Base-by-base conservation (phyloP, 305 asterid species). In the Rubia peregrina region DNA sequence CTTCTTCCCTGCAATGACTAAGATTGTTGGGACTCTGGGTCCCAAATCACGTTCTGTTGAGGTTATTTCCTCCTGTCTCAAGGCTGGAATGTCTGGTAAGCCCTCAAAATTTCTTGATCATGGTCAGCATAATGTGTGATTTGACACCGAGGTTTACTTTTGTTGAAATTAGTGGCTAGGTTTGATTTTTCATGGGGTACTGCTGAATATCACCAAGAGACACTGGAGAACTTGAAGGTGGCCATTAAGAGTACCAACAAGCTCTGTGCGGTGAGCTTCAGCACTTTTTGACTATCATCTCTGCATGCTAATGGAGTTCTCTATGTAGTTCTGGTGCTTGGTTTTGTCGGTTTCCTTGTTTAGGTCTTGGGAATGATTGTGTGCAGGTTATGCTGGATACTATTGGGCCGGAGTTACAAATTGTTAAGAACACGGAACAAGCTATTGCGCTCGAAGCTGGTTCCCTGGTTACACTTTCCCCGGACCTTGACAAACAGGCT, bases 101-200 rank as follows among this genome's bases (percentile, higher is more conserved):
- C 68, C 30, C 40, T 73, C 11, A 16, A 5, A 57, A 9, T 51
- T 14, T 21, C 19, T n/a, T 42, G 19, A 43, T 44, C 0, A 51
- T 19, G 2, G 61, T 55, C 33, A 21, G 1, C n/a, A n/a, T 49
- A 4, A 24, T 69, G 51, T 75, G 42, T 44, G 16, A 14, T 14
- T 2, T 5, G 60, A 9, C 56, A 41, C 55, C 67, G 57, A 60
- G 71, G 75, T 73, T 41, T 69, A 57, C 7, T 61, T 48, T 74
- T 51, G 9, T 75, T 24, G 59, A 63, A 70, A 59, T 73, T 61
- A 90, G 96, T 91, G 83, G 97, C 97, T 40, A 83, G 95, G 60
- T 91, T 91, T 68, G 97, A 91, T 80, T 91, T 91, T 81, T 89
- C 97, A 3, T 89, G 89, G 89, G 97, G 97, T 4, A 89, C 88